A percentile compares a stretch with the other conserved stretches of the same genome.
phyloP scores from a whole-genome alignment of 768 basidiomycete genomes.

The Boletellus sp. region DNA sequence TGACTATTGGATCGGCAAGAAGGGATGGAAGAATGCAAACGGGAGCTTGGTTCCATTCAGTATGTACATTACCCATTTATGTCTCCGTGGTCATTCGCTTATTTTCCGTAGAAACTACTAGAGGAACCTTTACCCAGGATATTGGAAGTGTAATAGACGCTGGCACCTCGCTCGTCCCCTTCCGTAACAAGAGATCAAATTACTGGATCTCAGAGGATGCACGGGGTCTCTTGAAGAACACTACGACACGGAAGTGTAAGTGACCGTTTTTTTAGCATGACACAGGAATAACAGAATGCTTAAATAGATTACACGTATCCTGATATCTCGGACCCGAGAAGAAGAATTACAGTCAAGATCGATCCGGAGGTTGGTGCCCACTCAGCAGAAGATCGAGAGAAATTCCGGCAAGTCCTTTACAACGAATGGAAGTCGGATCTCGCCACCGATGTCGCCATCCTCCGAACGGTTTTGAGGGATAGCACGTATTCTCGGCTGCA shows the following conservation, averaged over 20 bases:
- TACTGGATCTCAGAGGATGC: slow-evolving; percentile 18
- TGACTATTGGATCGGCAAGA: slow-evolving; percentile 12
- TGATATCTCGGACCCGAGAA: slow-evolving; percentile 3
- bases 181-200: slow-evolving; percentile 1
- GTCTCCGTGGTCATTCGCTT: not conserved
- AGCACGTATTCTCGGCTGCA: no score
- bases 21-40: slow-evolving; percentile 13
- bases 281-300: not conserved
- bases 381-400: not conserved
- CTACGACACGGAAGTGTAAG: slow-evolving; percentile 6
- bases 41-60: slow-evolving; percentile 6
- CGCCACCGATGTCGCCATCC: not conserved
- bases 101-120: slow-evolving; percentile 4
- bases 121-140: no score
- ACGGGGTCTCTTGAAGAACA: slow-evolving; percentile 3
- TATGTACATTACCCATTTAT: not conserved
- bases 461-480: not conserved
- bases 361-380: slow-evolving; percentile 12
- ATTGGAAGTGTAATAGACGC: no score
- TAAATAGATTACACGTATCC: slow-evolving; percentile 20
- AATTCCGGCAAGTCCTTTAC: not conserved
- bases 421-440: not conserved
- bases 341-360: slow-evolving; percentile 5
- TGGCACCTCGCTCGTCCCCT: slow-evolving; percentile 15
- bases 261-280: not conserved